Percentiles rank a stretch among this genome's conserved stretches.
Conservation (phyloP, 305 asterid species). For the Solanum aculeatissimum region DNA sequence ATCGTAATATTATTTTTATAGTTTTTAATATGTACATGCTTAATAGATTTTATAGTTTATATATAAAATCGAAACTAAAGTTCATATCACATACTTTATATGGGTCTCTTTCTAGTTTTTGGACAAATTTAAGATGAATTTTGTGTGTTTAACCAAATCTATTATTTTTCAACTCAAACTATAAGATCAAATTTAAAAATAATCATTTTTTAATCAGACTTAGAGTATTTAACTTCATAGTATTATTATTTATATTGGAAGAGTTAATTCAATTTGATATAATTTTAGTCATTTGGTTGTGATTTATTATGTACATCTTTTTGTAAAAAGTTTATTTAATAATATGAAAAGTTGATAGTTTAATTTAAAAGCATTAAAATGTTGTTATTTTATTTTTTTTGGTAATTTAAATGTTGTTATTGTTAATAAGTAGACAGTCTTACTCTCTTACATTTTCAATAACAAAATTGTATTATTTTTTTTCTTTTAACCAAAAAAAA, state of each 20-base stretch:
- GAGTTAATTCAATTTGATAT: background rate
- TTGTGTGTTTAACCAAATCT: background rate
- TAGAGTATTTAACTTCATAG: background rate
- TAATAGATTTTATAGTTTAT: background rate
- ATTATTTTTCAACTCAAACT: background rate
- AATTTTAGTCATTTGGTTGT: background rate
- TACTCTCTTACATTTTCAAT: background rate
- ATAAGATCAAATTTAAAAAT: background rate
- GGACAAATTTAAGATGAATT: background rate
- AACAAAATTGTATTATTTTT: too few relatives aligned
- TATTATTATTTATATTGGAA: background rate
- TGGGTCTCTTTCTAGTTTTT: background rate
- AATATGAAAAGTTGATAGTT: background rate
- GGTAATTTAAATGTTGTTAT: background rate
- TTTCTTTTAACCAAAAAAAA: too few relatives aligned
- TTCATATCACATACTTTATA: background rate
- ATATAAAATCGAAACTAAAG: background rate
- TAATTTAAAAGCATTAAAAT: background rate
- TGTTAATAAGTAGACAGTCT: background rate
- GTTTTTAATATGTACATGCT: background rate
- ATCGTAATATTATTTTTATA: background rate
- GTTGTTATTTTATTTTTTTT: too few relatives aligned
- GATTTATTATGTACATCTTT: background rate
- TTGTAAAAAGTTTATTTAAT: background rate
- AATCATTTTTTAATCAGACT: background rate